Evolutionary conservation across 2,329 filamentous ascomycete species (phyloP).

Genomic region (Phialocephala sp.): DNA sequence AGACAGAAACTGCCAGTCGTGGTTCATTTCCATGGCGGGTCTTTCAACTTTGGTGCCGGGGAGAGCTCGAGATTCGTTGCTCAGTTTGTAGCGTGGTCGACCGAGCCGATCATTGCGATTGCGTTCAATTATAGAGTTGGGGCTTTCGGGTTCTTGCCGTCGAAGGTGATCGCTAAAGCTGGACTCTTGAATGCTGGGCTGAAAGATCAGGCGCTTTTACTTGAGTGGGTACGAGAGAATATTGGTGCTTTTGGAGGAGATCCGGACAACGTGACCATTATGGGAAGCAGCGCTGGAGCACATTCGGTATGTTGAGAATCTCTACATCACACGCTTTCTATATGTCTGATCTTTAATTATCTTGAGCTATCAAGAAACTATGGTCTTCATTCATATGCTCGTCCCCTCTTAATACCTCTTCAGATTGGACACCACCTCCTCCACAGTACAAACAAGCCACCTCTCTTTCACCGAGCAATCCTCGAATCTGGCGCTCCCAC

Average conservation of each 20-base stretch:
- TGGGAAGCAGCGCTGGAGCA: slow-evolving; percentile 66
- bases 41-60: slow-evolving; percentile 61
- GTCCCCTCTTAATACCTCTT: slow-evolving; percentile 9
- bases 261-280: slow-evolving; percentile 60
- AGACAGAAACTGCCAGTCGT: slow-evolving; percentile 52
- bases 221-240: slow-evolving; percentile 67
- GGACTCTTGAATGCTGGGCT: slow-evolving; percentile 69
- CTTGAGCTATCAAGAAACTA: too few relatives aligned
- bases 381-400: neutral
- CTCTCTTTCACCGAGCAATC: slow-evolving; percentile 58
- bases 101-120: slow-evolving; percentile 59
- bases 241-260: slow-evolving; percentile 66
- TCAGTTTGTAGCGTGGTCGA: slow-evolving; percentile 63
- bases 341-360: too few relatives aligned
- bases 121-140: slow-evolving; percentile 69
- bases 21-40: slow-evolving; percentile 69
- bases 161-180: slow-evolving; percentile 56
- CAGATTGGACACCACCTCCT: slow-evolving; percentile 73
- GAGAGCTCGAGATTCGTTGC: slow-evolving; percentile 47
- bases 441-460: slow-evolving; percentile 45
- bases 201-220: slow-evolving; percentile 62
- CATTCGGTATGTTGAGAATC: slow-evolving; percentile 56
- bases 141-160: slow-evolving; percentile 71
- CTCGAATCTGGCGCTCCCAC: slow-evolving; percentile 63
- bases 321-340: neutral